Evolutionary conservation across 805 yeast species (phyloP).

Genomic region (Wickerhamiella spandovensis): DNA sequence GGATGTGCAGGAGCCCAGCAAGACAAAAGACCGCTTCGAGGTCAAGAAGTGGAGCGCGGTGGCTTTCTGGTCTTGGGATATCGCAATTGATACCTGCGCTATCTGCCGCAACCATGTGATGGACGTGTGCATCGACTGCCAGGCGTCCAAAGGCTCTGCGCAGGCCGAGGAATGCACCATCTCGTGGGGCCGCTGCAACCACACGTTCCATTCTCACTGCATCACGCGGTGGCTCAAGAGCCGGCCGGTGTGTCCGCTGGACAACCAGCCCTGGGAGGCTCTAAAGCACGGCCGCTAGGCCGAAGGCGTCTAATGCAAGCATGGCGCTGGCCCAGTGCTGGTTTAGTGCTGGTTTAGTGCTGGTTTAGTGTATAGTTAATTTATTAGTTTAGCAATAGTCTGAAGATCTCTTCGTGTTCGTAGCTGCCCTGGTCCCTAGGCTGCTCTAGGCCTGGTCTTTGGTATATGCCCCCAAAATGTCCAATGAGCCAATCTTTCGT

Average conservation of each 20-base stretch:
- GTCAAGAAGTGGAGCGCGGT: slow-evolving; percentile 98
- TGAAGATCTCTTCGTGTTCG: no score
- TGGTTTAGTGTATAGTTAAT: no score
- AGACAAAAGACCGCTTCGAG: slow-evolving; percentile 43
- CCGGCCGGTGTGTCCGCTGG: slow-evolving; percentile 93
- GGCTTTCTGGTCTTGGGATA: slow-evolving; percentile 99
- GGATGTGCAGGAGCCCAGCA: slow-evolving; percentile 2
- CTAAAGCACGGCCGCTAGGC: slow-evolving; percentile 56
- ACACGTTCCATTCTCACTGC: slow-evolving; percentile 97
- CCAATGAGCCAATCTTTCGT: background rate
- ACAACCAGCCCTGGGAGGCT: slow-evolving; percentile 77
- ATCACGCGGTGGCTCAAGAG: slow-evolving; percentile 90
- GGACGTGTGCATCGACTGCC: slow-evolving; percentile 97
- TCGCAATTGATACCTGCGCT: slow-evolving; percentile 91
- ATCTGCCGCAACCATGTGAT: slow-evolving; percentile 94
- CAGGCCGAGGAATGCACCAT: slow-evolving; percentile 72
- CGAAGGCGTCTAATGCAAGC: background rate
- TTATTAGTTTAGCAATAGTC: no score
- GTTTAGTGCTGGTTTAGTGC: no score
- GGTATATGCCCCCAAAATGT: background rate
- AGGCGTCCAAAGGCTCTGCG: slow-evolving; percentile 57
- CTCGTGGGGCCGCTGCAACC: slow-evolving; percentile 96
- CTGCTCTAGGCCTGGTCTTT: slow-evolving; percentile 21
- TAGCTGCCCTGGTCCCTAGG: no score
- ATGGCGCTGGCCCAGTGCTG: no score